phyloP scores from a whole-genome alignment of 139 green algal species.

The Chlorella sp. region DNA sequence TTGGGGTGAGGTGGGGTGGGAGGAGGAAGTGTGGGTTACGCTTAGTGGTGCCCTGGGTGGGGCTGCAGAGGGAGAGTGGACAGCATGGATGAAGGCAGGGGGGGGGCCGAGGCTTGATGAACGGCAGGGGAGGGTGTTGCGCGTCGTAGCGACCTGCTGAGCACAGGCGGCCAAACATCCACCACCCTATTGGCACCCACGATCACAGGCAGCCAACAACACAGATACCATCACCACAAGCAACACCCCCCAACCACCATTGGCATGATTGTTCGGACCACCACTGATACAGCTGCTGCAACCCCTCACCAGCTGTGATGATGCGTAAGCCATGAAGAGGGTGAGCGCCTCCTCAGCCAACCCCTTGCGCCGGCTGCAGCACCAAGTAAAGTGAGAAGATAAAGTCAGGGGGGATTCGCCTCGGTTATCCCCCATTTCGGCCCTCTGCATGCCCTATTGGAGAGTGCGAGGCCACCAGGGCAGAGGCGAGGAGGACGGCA shows the following conservation, averaged over 20 bases:
- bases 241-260: not conserved
- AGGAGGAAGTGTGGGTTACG: not conserved
- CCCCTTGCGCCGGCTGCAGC: slow-evolving; percentile 57
- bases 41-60: not conserved
- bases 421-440: too few species aligned
- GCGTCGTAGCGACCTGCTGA: too few species aligned
- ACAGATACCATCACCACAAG: not conserved
- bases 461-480: too few species aligned
- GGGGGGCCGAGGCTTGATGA: not conserved
- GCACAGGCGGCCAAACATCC: too few species aligned
- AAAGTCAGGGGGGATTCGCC: too few species aligned
- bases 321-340: slow-evolving; percentile 80
- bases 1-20: too few species aligned
- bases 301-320: slow-evolving; percentile 30
- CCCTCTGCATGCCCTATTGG: too few species aligned
- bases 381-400: too few species aligned
- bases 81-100: not conserved
- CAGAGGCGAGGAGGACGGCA: not conserved
- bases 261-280: too few species aligned
- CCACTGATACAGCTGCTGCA: not conserved
- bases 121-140: too few species aligned
- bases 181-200: too few species aligned
- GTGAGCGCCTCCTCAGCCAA: slow-evolving; percentile 72
- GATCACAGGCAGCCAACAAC: too few species aligned
- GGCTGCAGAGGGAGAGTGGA: not conserved